phyloP scores from a whole-genome alignment of 179 eudicot species.

The Silene coronaria region DNA sequence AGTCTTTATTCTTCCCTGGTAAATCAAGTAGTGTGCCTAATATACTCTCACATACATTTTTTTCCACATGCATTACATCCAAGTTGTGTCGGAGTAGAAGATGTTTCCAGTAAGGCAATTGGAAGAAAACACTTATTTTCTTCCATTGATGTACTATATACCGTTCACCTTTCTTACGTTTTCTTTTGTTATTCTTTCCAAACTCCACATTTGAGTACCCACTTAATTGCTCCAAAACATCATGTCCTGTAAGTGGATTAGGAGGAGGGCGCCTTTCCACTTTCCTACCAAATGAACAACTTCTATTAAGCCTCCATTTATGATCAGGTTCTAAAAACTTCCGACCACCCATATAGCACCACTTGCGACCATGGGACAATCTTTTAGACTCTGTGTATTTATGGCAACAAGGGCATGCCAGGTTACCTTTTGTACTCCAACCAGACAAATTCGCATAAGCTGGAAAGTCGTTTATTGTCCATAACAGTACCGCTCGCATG shows the following conservation, averaged over 20 bases:
- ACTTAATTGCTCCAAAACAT: slow-evolving; percentile 14
- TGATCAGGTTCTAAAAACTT: not conserved
- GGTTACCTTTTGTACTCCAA: slow-evolving; percentile 18
- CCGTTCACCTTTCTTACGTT: slow-evolving; percentile 3
- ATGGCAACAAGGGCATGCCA: slow-evolving; percentile 19
- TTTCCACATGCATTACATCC: slow-evolving; percentile 17
- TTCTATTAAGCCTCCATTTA: slow-evolving; percentile 3
- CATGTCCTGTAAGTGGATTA: not conserved
- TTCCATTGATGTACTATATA: slow-evolving; percentile 2
- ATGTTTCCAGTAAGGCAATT: slow-evolving; percentile 11
- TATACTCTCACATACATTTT: slow-evolving; percentile 6
- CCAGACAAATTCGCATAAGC: slow-evolving; percentile 2
- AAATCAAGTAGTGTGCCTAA: not conserved
- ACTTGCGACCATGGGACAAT: not conserved
- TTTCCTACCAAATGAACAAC: not conserved
- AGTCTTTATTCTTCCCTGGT: no score
- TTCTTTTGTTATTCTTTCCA: not conserved
- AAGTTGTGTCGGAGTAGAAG: slow-evolving; percentile 9
- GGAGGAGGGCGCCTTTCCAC: not conserved
- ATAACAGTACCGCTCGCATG: slow-evolving; percentile 1
- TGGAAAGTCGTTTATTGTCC: slow-evolving; percentile 15
- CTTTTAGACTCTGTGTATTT: not conserved
- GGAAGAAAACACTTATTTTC: slow-evolving; percentile 6
- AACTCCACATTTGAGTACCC: not conserved
- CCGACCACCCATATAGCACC: not conserved